Base-by-base conservation (phyloP, 192 early-diverging fungal species). In the Gaertneriomyces semiglobifer region DNA sequence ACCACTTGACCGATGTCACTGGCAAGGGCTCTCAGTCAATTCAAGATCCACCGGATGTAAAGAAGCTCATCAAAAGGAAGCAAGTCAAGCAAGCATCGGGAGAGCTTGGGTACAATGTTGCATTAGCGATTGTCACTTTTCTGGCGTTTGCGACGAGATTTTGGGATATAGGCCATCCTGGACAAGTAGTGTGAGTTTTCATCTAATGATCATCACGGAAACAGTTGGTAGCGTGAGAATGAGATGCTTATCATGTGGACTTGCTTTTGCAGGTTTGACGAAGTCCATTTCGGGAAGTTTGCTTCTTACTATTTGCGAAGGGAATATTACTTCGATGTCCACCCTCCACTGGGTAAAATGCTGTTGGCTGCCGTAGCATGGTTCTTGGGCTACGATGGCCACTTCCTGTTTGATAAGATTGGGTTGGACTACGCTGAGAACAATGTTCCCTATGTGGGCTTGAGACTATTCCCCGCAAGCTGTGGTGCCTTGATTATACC, bases 201-300 rank as follows among this genome's bases (percentile, higher is more conserved):
- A 44, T 51, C n/a, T 10, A 1, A 33, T 3, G 10, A 9, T 66
- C 46, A 10, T 16, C n/a, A 8, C 33, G 53, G 10, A 46, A 56
- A 20, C 38, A 33, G 18, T 3, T 20, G 16, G 16, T 16, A 16
- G 2, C 11, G 3, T 2, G 54, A 18, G 25, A 7, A 7, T n/a
- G 1, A 12, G 20, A 47, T 25, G 16, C 58, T 33, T 16, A 33
- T 10, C 25, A 44, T 16, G 16, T 65, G 51, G 11, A 0, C 43
- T 65, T 40, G 25, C 58, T 6, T 33, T 58, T 73, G 14, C 62
- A 92, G 90, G 0, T 99, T 99, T 74, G 96, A 99, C 74, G 96
- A 99, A 70, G 95, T 98, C 7, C 96, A 99, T 74, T 99, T 99
- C 83, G 96, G 96, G 55, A 99, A 99, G 74, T 99, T 99, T 71